Evolutionary conservation across 192 early-diverging fungal genomes (phyloP).

Genomic region (Backusella psychrophila): DNA sequence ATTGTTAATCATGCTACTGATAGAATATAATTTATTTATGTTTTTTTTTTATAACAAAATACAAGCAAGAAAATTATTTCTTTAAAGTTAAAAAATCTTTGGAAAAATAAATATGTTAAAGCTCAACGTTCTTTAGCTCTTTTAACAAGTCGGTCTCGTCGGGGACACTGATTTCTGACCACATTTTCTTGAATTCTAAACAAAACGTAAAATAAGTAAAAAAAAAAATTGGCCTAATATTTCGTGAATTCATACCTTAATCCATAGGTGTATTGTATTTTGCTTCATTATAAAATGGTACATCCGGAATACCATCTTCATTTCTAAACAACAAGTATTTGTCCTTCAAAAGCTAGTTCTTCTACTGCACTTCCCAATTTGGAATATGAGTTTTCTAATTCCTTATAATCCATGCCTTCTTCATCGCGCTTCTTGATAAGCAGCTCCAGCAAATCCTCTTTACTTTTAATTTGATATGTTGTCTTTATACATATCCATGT

Average conservation of each 20-base stretch:
- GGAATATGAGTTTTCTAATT: too few relatives aligned
- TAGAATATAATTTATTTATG: neutral
- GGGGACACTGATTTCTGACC: conserved; percentile 65
- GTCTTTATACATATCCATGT: conserved; percentile 39
- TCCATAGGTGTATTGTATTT: conserved; percentile 53
- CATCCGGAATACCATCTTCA: conserved; percentile 61
- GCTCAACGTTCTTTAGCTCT: conserved; percentile 62
- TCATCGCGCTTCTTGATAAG: too few relatives aligned
- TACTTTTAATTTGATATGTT: conserved; percentile 65
- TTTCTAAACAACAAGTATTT: conserved; percentile 60
- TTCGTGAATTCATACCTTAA: conserved; percentile 27
- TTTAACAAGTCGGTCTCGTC: conserved; percentile 69
- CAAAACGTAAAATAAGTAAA: conserved; percentile 2
- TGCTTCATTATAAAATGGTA: conserved; percentile 67
- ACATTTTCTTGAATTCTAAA: conserved; percentile 73
- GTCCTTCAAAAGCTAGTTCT: conserved; percentile 53
- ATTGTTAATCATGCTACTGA: neutral
- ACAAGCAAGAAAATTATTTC: neutral
- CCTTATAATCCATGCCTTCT: too few relatives aligned
- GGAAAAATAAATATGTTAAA: conserved; percentile 63
- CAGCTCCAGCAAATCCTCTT: conserved; percentile 68
- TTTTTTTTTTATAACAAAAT: too few relatives aligned
- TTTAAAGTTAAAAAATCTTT: conserved; percentile 60
- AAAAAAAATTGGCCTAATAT: neutral
- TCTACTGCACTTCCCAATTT: conserved; percentile 52